phyloP scores from a whole-genome alignment of 441 rosid species.

The Macaranga tanarius region DNA sequence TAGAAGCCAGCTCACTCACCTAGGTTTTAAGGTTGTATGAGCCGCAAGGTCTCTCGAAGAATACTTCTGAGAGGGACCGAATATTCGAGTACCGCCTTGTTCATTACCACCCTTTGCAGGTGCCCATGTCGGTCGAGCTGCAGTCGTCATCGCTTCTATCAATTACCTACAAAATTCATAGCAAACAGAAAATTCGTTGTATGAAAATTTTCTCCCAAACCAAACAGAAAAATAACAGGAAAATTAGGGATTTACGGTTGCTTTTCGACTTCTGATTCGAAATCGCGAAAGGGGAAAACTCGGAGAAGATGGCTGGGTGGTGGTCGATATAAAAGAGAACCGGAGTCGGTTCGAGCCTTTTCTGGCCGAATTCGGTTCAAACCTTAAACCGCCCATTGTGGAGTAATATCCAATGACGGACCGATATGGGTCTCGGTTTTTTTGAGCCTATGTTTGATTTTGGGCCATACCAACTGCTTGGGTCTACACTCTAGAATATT shows the following conservation, averaged over 20 bases:
- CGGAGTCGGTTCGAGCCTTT: background rate
- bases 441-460: too few relatives aligned
- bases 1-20: conserved; percentile 36
- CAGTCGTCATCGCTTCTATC: conserved; percentile 67
- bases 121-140: conserved; percentile 98
- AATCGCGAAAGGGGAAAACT: background rate
- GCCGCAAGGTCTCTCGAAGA: conserved; percentile 93
- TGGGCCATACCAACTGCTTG: too few relatives aligned
- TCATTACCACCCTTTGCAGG: conserved; percentile 98
- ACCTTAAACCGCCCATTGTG: too few relatives aligned
- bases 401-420: too few relatives aligned
- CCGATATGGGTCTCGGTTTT: too few relatives aligned
- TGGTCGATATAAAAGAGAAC: background rate
- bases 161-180: background rate
- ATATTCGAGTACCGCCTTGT: conserved; percentile 93
- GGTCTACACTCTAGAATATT: too few relatives aligned
- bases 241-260: background rate
- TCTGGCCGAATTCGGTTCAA: too few relatives aligned
- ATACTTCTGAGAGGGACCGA: conserved; percentile 94
- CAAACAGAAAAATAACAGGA: background rate
- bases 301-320: too few relatives aligned
- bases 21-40: conserved; percentile 80
- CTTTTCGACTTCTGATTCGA: background rate
- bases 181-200: background rate
- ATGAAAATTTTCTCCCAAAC: background rate